Percentiles rank a stretch among this genome's conserved stretches.
Conservation (phyloP, 805 yeast species). For the Hemisphaericaspora nanyangensis region DNA sequence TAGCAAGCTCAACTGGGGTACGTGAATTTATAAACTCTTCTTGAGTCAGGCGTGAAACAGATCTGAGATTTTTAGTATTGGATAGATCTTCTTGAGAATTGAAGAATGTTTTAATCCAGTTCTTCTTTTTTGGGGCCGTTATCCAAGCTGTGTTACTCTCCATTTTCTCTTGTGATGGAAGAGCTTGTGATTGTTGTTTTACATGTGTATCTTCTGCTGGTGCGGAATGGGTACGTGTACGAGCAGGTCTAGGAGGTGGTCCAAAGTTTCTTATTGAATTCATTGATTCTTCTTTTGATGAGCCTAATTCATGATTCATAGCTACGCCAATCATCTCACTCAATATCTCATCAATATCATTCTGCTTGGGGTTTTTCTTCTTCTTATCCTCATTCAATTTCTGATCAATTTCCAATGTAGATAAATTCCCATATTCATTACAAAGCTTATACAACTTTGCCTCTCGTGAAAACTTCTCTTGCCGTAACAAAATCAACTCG, state of each 20-base stretch:
- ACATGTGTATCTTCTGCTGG: no score
- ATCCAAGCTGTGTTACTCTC: no score
- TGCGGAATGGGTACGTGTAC: no score
- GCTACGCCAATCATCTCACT: conserved; percentile 28
- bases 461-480: conserved; percentile 29
- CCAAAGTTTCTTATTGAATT: no score
- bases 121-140: background rate
- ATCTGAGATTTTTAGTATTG: background rate
- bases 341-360: conserved; percentile 17
- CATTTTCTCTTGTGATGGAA: no score
- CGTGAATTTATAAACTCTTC: background rate
- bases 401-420: conserved; percentile 32
- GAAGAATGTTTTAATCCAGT: conserved; percentile 5
- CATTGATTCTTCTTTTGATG: no score
- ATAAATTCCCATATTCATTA: conserved; percentile 33
- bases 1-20: conserved; percentile 7
- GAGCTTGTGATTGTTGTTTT: no score
- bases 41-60: background rate
- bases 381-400: conserved; percentile 17
- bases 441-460: conserved; percentile 29
- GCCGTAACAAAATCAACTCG: conserved; percentile 37
- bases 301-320: no score
- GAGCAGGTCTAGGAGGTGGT: no score
- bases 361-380: conserved; percentile 3
- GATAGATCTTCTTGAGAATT: conserved; percentile 5